These are phyloP conservation scores for Phoma sp. DNA, from an alignment of 2,329 filamentous ascomycete genomes.

Conservation along the genomic window DNA sequence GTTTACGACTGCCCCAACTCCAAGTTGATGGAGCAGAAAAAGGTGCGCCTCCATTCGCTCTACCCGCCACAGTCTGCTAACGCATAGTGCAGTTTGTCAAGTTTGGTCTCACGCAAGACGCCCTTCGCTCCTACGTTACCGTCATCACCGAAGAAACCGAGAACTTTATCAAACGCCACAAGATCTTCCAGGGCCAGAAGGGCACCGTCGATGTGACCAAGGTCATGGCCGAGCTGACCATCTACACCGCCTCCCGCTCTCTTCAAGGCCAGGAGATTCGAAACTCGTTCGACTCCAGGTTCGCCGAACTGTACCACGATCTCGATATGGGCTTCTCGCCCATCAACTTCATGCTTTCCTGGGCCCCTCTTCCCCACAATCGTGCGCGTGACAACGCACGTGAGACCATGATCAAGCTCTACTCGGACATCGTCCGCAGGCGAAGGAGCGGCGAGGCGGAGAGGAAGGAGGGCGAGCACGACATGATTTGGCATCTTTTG, in stretches of 20 bases:
- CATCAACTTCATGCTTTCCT: slow-evolving; percentile 89
- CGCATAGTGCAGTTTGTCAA: slow-evolving; percentile 72
- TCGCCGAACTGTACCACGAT: slow-evolving; percentile 85
- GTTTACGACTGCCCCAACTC: slow-evolving; percentile 91
- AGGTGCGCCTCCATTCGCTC: slow-evolving; percentile 60
- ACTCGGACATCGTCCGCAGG: slow-evolving; percentile 81
- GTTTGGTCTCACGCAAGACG: slow-evolving; percentile 76
- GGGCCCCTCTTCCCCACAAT: slow-evolving; percentile 89
- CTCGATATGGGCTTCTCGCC: slow-evolving; percentile 89
- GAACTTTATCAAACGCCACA: slow-evolving; percentile 72
- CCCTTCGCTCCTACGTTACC: slow-evolving; percentile 78
- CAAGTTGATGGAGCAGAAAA: slow-evolving; percentile 96
- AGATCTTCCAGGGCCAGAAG: slow-evolving; percentile 71
- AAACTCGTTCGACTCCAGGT: slow-evolving; percentile 77
- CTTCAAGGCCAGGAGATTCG: slow-evolving; percentile 87
- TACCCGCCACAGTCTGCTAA: slow-evolving; percentile 8
- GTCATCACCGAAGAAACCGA: slow-evolving; percentile 79
- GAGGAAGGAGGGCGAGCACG: slow-evolving; percentile 60
- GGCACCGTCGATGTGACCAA: slow-evolving; percentile 76
- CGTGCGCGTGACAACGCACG: slow-evolving; percentile 80
- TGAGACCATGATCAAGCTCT: slow-evolving; percentile 79
- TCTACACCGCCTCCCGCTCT: slow-evolving; percentile 86
- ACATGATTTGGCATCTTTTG: slow-evolving; percentile 94
- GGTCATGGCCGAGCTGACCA: slow-evolving; percentile 84
- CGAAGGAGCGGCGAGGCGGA: slow-evolving; percentile 63